A percentile compares a stretch with the other conserved stretches of the same genome.
Evolutionary conservation across 331 rosid genomes (phyloP).

Genomic region (Prunus yedoensis): DNA sequence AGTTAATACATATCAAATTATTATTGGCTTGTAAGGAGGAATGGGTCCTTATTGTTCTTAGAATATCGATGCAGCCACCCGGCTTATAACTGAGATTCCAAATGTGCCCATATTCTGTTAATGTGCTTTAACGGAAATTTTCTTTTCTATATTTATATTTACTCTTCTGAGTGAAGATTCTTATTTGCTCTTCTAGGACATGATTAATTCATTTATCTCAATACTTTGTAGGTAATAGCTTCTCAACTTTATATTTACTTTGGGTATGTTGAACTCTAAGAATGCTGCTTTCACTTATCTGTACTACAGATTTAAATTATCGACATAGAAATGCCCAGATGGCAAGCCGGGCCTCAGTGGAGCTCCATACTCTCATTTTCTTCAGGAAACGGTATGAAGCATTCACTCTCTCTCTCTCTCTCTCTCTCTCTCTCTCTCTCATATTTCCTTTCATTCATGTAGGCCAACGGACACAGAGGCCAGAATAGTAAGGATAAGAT

Average conservation of each 20-base stretch:
- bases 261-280: slow-evolving; percentile 1
- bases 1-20: neutral
- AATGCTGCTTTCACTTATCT: slow-evolving; percentile 15
- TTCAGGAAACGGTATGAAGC: slow-evolving; percentile 67
- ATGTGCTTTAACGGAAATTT: neutral
- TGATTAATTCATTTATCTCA: neutral
- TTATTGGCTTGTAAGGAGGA: neutral
- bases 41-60: neutral
- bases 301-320: slow-evolving; percentile 78
- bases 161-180: neutral
- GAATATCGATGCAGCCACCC: neutral
- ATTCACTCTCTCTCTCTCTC: neutral
- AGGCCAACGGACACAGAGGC: slow-evolving; percentile 93
- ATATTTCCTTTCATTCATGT: slow-evolving; percentile 19
- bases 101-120: neutral
- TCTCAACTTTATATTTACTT: neutral
- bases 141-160: neutral
- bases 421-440: slow-evolving; percentile 1
- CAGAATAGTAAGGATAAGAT: slow-evolving; percentile 92
- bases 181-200: neutral
- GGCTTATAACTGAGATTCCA: neutral
- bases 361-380: slow-evolving; percentile 79
- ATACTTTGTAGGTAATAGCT: neutral
- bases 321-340: slow-evolving; percentile 97
- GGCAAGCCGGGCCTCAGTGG: slow-evolving; percentile 96